Conservation (phyloP, 2,329 filamentous ascomycete species). For the Periconia sp. region DNA sequence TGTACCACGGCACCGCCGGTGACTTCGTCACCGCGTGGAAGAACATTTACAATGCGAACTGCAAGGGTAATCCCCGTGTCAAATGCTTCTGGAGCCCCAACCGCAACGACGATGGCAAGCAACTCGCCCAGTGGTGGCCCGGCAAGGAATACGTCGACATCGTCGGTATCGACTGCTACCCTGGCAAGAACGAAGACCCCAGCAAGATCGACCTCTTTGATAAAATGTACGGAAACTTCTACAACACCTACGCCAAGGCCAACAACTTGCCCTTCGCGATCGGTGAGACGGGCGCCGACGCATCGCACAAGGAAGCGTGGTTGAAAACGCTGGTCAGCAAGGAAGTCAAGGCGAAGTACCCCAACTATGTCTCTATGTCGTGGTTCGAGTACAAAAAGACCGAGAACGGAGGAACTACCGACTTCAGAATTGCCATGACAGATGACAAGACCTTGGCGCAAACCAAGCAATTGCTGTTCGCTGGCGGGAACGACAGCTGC, state of each 20-base stretch:
- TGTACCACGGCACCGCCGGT: constrained; percentile 7
- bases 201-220: constrained; percentile 6
- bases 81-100: constrained; percentile 16
- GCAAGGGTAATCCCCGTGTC: constrained; percentile 9
- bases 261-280: constrained; percentile 13
- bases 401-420: not conserved
- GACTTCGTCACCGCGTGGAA: constrained; percentile 17
- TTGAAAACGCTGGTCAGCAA: constrained; percentile 9
- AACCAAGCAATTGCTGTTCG: constrained; percentile 9
- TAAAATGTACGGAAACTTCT: constrained; percentile 10
- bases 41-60: constrained; percentile 15
- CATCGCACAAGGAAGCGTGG: constrained; percentile 10
- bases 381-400: constrained; percentile 19
- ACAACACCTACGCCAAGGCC: constrained; percentile 10
- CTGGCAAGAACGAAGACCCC: constrained; percentile 1
- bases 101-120: constrained; percentile 1
- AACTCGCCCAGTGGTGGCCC: constrained; percentile 12
- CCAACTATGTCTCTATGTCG: constrained; percentile 13
- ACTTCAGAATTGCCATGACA: constrained; percentile 16
- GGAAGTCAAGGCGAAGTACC: constrained; percentile 11
- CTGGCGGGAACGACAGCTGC: constrained; percentile 4
- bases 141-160: constrained; percentile 13
- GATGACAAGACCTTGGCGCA: constrained; percentile 8
- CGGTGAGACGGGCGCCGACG: constrained; percentile 14
- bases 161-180: constrained; percentile 17